These are phyloP conservation scores for Neltuma alba DNA, from an alignment of 306 rosid species.

Conservation along the genomic window DNA sequence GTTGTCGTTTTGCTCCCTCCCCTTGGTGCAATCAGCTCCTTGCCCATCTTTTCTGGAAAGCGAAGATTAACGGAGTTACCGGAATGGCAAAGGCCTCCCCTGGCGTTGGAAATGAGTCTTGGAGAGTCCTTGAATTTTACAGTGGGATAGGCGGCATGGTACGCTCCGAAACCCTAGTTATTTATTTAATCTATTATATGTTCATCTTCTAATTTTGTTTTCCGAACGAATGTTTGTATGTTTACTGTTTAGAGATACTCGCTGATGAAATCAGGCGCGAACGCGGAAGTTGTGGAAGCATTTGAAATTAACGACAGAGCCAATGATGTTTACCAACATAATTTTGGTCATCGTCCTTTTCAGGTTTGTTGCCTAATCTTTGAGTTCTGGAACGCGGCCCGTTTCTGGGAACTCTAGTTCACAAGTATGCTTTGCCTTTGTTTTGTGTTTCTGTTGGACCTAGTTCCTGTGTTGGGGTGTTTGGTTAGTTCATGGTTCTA, in stretches of 20 bases:
- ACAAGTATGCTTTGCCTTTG: neutral
- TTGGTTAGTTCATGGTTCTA: neutral
- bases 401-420: neutral
- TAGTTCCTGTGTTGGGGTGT: neutral
- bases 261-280: constrained; percentile 59
- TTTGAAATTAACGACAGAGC: constrained; percentile 92
- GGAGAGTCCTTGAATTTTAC: constrained; percentile 91
- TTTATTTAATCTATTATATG: neutral
- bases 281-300: constrained; percentile 71
- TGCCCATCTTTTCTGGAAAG: neutral
- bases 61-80: neutral
- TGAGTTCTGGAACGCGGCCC: neutral
- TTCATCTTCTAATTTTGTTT: neutral
- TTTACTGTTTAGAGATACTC: constrained; percentile 69
- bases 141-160: constrained; percentile 99
- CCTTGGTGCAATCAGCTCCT: neutral
- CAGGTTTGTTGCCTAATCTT: constrained; percentile 54
- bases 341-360: constrained; percentile 84
- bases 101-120: constrained; percentile 40
- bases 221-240: neutral
- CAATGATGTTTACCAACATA: constrained; percentile 80
- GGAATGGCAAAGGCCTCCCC: constrained; percentile 48
- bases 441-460: neutral
- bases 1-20: neutral
- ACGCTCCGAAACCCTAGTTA: neutral